phyloP scores from a whole-genome alignment of 1,284 basidiomycete species.

The Naganishia sp. region DNA sequence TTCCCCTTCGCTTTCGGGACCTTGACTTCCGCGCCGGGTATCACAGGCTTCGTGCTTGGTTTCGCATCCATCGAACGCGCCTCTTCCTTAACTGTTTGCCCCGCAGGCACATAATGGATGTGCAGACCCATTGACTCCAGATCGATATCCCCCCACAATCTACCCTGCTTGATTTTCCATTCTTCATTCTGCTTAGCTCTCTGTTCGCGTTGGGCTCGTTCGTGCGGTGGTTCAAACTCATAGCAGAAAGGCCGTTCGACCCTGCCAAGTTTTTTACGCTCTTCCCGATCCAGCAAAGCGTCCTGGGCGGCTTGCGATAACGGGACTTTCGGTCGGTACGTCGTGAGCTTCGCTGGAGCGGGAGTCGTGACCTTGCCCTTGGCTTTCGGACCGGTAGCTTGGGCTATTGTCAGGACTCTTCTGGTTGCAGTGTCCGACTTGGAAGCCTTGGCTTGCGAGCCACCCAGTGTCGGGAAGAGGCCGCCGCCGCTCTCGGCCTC shows the following conservation, averaged over 20 bases:
- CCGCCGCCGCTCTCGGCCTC: conserved; percentile 48
- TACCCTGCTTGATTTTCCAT: conserved; percentile 43
- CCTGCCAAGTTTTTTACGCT: conserved; percentile 29
- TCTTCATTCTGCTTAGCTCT: conserved; percentile 42
- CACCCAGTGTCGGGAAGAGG: conserved; percentile 47
- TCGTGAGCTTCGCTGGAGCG: conserved; percentile 39
- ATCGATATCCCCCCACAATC: conserved; percentile 48
- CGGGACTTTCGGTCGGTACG: conserved; percentile 31
- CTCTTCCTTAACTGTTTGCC: conserved; percentile 3
- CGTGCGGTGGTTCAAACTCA: conserved; percentile 42
- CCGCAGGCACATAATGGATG: conserved; percentile 37
- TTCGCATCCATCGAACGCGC: not conserved
- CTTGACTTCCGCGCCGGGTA: conserved; percentile 26
- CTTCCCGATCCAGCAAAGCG: conserved; percentile 34
- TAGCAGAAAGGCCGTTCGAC: conserved; percentile 35
- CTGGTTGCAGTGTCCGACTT: conserved; percentile 3
- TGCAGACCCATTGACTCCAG: conserved; percentile 37
- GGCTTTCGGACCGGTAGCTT: conserved; percentile 40
- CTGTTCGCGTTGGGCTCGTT: conserved; percentile 38
- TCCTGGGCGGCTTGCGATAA: conserved; percentile 26
- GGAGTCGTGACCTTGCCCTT: conserved; percentile 33
- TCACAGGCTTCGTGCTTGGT: conserved; percentile 1
- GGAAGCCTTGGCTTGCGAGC: conserved; percentile 20
- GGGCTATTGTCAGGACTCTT: conserved; percentile 36
- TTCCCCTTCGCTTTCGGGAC: conserved; percentile 11